These are phyloP conservation scores for Hyphodiscus hymeniophilus DNA, from an alignment of 495 filamentous ascomycete genomes.

Conservation along the genomic window DNA sequence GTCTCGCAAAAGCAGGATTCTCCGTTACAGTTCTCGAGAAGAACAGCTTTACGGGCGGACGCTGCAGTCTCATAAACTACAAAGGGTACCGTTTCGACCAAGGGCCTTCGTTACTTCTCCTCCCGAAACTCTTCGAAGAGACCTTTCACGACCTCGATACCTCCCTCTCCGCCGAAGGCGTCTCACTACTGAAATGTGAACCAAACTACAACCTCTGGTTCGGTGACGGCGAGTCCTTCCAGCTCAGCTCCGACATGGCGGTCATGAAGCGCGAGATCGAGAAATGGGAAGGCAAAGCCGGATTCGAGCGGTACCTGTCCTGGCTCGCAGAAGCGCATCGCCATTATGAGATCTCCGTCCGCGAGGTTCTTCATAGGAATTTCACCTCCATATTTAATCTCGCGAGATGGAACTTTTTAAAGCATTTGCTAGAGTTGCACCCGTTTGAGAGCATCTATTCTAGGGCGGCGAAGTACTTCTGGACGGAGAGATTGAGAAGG, in stretches of 20 bases:
- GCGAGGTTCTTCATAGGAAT: constrained; percentile 52
- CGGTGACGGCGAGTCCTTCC: constrained; percentile 48
- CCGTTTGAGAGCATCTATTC: constrained; percentile 57
- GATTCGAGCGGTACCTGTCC: constrained; percentile 51
- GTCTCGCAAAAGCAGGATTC: constrained; percentile 57
- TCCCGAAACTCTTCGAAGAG: constrained; percentile 56
- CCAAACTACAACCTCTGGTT: constrained; percentile 67
- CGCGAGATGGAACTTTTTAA: constrained; percentile 40
- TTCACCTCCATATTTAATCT: constrained; percentile 49
- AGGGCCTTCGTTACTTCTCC: constrained; percentile 60
- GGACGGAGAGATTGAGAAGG: constrained; percentile 53
- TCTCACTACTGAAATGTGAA: constrained; percentile 56
- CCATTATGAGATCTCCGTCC: constrained; percentile 56
- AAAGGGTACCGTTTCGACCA: constrained; percentile 61
- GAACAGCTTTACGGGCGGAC: constrained; percentile 56
- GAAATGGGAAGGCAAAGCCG: constrained; percentile 54
- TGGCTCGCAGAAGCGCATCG: constrained; percentile 54
- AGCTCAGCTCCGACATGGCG: constrained; percentile 50
- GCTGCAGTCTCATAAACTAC: constrained; percentile 50
- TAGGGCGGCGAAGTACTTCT: constrained; percentile 52
- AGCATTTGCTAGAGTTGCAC: constrained; percentile 45
- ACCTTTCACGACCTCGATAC: constrained; percentile 57
- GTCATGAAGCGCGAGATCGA: constrained; percentile 61
- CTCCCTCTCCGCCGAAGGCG: constrained; percentile 46
- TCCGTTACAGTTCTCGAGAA: constrained; percentile 61